Evolutionary conservation across 306 rosid genomes (phyloP).

Genomic region (Hippophae rhamnoides): DNA sequence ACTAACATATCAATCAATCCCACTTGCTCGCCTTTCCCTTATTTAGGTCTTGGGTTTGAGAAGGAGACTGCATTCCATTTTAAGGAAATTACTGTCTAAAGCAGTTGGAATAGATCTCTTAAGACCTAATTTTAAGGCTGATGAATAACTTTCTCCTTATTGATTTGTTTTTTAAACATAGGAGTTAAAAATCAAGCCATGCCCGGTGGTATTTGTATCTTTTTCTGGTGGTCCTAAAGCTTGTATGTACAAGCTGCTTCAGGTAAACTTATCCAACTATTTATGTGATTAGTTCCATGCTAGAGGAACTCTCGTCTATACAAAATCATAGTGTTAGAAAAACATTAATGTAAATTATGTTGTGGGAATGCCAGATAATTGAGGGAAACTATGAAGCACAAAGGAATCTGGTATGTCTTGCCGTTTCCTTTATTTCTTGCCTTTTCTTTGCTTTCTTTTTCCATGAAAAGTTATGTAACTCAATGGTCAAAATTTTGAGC

Average conservation of each 20-base stretch:
- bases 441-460: background rate
- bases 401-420: conserved; percentile 48
- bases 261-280: conserved; percentile 40
- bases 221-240: conserved; percentile 91
- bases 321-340: background rate
- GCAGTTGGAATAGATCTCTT: background rate
- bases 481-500: too few relatives aligned
- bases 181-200: conserved; percentile 64
- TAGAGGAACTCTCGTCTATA: background rate
- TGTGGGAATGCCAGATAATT: conserved; percentile 46
- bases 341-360: conserved; percentile 1
- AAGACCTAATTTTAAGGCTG: conserved; percentile 13
- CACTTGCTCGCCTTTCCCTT: too few relatives aligned
- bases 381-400: conserved; percentile 46
- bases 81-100: too few relatives aligned
- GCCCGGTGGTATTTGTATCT: conserved; percentile 80
- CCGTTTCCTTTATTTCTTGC: background rate
- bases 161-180: conserved; percentile 22
- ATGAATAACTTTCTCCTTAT: conserved; percentile 10
- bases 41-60: too few relatives aligned
- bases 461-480: background rate
- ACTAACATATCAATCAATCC: too few relatives aligned
- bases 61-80: too few relatives aligned
- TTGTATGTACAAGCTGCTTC: conserved; percentile 76
- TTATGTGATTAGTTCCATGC: background rate